phyloP scores from a whole-genome alignment of 108 stramenopile species.

The Mediolabrus comicus region DNA sequence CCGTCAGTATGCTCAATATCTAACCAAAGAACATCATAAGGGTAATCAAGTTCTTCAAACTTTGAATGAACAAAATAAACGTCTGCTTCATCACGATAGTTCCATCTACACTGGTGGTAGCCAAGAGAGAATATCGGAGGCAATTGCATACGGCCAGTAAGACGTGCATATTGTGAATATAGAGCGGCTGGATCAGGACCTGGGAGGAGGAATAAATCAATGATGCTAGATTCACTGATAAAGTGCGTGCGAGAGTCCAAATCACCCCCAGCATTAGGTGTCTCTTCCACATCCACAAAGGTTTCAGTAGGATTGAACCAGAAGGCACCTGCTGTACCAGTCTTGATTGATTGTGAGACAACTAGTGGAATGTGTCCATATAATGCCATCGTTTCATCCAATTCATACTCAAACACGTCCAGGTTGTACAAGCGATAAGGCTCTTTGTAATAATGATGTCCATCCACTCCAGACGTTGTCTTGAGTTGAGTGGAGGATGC shows the following conservation, averaged over 20 bases:
- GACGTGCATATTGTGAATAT: slow-evolving; percentile 87
- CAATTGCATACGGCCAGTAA: slow-evolving; percentile 83
- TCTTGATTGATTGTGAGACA: slow-evolving; percentile 64
- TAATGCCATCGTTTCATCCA: slow-evolving; percentile 97
- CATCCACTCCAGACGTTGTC: slow-evolving; percentile 67
- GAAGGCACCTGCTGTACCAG: slow-evolving; percentile 89
- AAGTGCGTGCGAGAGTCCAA: slow-evolving; percentile 78
- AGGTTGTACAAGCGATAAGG: slow-evolving; percentile 99
- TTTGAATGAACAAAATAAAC: slow-evolving; percentile 89
- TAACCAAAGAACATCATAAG: slow-evolving; percentile 99
- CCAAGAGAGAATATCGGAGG: slow-evolving; percentile 97
- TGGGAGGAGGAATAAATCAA: slow-evolving; percentile 87
- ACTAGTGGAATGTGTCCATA: slow-evolving; percentile 96
- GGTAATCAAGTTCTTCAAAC: slow-evolving; percentile 96
- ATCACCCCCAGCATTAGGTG: slow-evolving; percentile 4
- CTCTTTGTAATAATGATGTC: slow-evolving; percentile 78
- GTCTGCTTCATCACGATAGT: slow-evolving; percentile 97
- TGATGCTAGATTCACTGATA: slow-evolving; percentile 93
- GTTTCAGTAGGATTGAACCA: slow-evolving; percentile 99
- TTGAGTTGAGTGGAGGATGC: slow-evolving; percentile 87
- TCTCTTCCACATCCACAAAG: slow-evolving; percentile 91
- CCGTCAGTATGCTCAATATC: slow-evolving; percentile 99
- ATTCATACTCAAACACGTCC: slow-evolving; percentile 99
- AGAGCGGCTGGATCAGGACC: slow-evolving; percentile 74
- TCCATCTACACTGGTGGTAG: slow-evolving; percentile 99